Conservation (phyloP, 2,329 filamentous ascomycete genomes). For the Trichoderma semiorbis region DNA sequence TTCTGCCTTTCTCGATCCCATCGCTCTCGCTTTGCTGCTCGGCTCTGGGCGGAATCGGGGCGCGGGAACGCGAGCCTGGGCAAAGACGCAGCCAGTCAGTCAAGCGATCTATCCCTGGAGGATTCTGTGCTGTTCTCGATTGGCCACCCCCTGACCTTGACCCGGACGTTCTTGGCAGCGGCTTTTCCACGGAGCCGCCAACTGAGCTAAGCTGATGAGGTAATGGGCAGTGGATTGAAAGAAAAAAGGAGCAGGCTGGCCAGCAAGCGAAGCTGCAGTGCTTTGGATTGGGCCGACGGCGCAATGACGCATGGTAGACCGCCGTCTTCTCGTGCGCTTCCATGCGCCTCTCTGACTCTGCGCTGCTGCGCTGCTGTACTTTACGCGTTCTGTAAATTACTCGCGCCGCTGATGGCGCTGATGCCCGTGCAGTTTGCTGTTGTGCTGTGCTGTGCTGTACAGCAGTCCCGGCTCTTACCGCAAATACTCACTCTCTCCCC, state of each 20-base stretch:
- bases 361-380: not conserved
- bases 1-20: not conserved
- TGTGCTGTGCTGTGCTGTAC: not conserved
- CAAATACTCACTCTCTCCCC: no score
- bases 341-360: not conserved
- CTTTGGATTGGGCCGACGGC: slow-evolving; percentile 5
- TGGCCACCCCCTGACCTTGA: not conserved
- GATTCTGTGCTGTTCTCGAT: not conserved
- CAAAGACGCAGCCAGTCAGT: not conserved
- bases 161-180: not conserved
- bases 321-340: not conserved
- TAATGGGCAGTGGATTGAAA: not conserved
- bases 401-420: not conserved
- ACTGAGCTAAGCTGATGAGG: slow-evolving; percentile 14
- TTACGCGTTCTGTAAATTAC: slow-evolving; percentile 11
- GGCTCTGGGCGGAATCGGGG: not conserved
- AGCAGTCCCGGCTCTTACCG: not conserved
- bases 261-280: not conserved
- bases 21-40: not conserved
- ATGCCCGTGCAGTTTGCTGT: not conserved
- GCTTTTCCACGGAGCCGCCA: slow-evolving; percentile 14
- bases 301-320: slow-evolving; percentile 8
- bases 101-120: not conserved
- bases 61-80: not conserved
- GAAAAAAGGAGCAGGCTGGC: not conserved